Percentiles rank a stretch among this genome's conserved stretches.
phyloP scores from a whole-genome alignment of 2,329 filamentous ascomycete species.

The Pseudogymnoascus sp. region DNA sequence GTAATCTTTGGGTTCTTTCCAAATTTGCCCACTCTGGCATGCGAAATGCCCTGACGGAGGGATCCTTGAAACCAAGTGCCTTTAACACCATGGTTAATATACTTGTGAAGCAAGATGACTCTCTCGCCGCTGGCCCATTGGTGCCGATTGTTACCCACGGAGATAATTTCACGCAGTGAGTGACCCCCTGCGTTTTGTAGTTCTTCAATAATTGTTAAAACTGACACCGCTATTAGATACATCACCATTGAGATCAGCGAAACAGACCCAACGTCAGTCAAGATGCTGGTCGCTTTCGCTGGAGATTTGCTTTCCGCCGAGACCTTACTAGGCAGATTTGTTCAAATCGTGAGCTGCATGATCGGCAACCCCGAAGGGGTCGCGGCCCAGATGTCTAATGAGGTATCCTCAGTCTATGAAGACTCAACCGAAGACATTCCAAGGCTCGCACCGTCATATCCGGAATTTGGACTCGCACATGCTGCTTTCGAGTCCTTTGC shows the following conservation, averaged over 20 bases:
- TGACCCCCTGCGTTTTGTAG: not conserved
- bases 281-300: not conserved
- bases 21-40: not conserved
- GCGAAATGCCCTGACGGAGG: constrained; percentile 3
- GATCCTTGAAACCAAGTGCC: not conserved
- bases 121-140: not conserved
- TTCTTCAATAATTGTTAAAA: not conserved
- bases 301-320: not conserved
- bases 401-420: not conserved
- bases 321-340: not conserved
- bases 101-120: not conserved
- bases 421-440: not conserved
- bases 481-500: not conserved
- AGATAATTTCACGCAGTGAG: constrained; percentile 3
- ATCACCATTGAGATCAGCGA: constrained; percentile 6
- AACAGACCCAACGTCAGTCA: constrained; percentile 4
- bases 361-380: not conserved
- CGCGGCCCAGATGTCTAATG: not conserved
- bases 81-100: constrained; percentile 10
- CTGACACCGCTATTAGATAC: not conserved
- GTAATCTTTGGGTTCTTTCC: not conserved
- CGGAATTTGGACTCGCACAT: not conserved
- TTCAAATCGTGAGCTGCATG: not conserved
- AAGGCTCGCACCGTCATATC: not conserved
- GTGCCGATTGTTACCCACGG: not conserved